Percentiles rank a stretch among this genome's conserved stretches.
Conservation (phyloP, 139 green algal species). For the Edaphochlamys debaryana region DNA sequence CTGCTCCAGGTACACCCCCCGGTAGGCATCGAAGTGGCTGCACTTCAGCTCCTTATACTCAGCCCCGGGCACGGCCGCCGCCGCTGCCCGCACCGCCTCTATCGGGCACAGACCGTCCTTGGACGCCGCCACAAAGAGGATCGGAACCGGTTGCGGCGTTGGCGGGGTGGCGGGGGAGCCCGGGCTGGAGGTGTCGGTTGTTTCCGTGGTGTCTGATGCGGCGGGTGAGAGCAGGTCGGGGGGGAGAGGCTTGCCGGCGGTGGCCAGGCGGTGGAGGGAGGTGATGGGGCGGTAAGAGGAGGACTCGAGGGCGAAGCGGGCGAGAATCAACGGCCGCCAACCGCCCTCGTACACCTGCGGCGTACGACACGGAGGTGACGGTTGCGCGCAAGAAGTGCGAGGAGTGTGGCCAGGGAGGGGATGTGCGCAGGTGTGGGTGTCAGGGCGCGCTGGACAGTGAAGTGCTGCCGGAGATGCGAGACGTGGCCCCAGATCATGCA, state of each 20-base stretch:
- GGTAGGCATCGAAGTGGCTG: slow-evolving; percentile 57
- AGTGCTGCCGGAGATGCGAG: too few relatives aligned
- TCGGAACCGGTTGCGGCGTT: too few relatives aligned
- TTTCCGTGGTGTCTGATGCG: too few relatives aligned
- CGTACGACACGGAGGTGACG: background rate
- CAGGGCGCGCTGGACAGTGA: too few relatives aligned
- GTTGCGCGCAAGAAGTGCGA: too few relatives aligned
- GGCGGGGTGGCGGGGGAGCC: too few relatives aligned
- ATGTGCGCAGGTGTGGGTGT: background rate
- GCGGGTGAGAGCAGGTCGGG: too few relatives aligned
- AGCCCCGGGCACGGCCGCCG: slow-evolving; percentile 7
- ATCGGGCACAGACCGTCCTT: slow-evolving; percentile 54
- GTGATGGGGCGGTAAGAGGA: slow-evolving; percentile 54
- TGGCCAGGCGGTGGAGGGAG: background rate
- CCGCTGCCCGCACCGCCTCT: slow-evolving; percentile 8
- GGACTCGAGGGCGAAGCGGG: slow-evolving; percentile 46
- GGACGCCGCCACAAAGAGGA: slow-evolving; percentile 49
- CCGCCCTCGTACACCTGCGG: slow-evolving; percentile 37
- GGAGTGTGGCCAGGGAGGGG: background rate
- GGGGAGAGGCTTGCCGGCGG: too few relatives aligned
- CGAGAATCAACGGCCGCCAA: slow-evolving; percentile 52
- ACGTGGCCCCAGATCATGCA: too few relatives aligned
- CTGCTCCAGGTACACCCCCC: too few relatives aligned
- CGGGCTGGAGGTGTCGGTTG: too few relatives aligned
- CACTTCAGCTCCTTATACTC: slow-evolving; percentile 6